Conservation (phyloP, 257 asterid genomes). For the Solanum sparsipilum region DNA sequence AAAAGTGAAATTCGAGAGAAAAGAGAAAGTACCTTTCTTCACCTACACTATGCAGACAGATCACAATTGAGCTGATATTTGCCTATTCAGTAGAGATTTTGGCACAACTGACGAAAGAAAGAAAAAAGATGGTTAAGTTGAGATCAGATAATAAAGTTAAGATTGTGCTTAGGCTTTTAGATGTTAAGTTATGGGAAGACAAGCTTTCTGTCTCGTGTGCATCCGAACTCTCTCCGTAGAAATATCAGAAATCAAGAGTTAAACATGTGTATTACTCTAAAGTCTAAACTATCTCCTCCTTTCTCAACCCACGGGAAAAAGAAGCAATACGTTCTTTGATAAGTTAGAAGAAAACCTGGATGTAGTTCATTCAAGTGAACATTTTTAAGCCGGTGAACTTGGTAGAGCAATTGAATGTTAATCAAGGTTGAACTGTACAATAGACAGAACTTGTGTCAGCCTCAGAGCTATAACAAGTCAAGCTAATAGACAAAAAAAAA, state of each 20-base stretch:
- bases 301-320: background rate
- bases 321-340: too few species aligned
- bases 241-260: background rate
- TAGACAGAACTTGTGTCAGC: background rate
- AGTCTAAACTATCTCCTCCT: background rate
- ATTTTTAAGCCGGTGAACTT: background rate
- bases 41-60: background rate
- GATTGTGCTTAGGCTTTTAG: background rate
- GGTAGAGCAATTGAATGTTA: too few species aligned
- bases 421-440: background rate
- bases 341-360: too few species aligned
- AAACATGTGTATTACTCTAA: background rate
- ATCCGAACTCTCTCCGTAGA: background rate
- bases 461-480: background rate
- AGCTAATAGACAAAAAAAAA: too few species aligned
- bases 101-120: background rate
- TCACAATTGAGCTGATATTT: background rate
- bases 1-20: background rate
- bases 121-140: background rate
- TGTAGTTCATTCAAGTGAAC: background rate
- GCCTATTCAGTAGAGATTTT: background rate
- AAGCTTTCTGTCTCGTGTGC: background rate
- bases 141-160: background rate
- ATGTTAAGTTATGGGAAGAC: background rate
- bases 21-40: background rate